These are phyloP conservation scores for Rhodotorula sp. DNA, from an alignment of 1,284 basidiomycete genomes.

Conservation along the genomic window DNA sequence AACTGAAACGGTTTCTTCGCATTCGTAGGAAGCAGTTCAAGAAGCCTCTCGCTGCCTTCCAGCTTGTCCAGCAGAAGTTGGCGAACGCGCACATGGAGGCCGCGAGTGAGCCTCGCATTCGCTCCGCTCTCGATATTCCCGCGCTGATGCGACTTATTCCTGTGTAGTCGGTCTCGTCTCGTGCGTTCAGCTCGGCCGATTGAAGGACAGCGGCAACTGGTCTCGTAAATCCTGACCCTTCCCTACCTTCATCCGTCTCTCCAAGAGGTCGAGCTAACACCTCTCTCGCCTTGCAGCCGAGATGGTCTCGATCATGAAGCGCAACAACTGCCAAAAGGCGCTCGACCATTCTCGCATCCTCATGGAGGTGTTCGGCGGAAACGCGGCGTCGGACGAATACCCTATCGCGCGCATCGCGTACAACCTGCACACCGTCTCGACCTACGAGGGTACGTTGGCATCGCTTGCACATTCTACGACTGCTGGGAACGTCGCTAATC, in stretches of 20 bases:
- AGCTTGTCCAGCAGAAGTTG: constrained; percentile 89
- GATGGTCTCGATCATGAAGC: constrained; percentile 92
- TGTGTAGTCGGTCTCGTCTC: constrained; percentile 37
- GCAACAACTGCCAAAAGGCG: constrained; percentile 91
- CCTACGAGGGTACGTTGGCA: constrained; percentile 8
- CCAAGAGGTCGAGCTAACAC: neutral
- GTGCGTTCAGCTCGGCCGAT: constrained; percentile 69
- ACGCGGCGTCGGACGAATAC: constrained; percentile 88
- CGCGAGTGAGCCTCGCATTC: constrained; percentile 46
- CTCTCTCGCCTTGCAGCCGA: constrained; percentile 56
- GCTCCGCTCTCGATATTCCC: neutral
- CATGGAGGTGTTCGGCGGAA: constrained; percentile 86
- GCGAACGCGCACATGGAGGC: constrained; percentile 87
- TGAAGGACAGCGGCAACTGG: constrained; percentile 77
- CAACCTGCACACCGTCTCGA: constrained; percentile 64
- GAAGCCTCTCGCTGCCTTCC: constrained; percentile 63
- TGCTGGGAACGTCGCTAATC: constrained; percentile 11
- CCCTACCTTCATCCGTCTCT: too few relatives aligned
- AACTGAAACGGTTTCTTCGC: neutral
- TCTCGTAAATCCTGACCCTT: constrained; percentile 52
- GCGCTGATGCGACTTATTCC: constrained; percentile 67
- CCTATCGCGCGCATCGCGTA: constrained; percentile 86
- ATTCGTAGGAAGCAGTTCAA: constrained; percentile 8
- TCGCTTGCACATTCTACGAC: neutral
- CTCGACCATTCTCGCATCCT: constrained; percentile 72